Conservation (phyloP, 73 alveolate genomes). For the Paramecium pentaurelia region DNA sequence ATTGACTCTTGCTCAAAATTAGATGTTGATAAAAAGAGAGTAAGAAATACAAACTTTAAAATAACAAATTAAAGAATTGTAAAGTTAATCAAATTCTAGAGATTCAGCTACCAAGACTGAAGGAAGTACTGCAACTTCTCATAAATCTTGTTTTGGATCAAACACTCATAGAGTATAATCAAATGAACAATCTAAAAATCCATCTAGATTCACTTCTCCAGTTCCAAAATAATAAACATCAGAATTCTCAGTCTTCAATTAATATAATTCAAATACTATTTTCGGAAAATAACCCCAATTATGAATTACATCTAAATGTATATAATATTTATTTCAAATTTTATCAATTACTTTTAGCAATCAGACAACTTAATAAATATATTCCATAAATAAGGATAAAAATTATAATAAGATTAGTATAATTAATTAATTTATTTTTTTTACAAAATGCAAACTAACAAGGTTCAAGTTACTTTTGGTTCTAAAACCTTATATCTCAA, state of each 20-base stretch:
- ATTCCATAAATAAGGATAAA: neutral
- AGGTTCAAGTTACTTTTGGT: neutral
- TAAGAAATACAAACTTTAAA: neutral
- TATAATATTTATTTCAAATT: neutral
- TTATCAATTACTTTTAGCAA: neutral
- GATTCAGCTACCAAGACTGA: constrained; percentile 11
- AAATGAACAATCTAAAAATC: constrained; percentile 13
- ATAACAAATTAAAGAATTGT: neutral
- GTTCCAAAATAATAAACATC: constrained; percentile 26
- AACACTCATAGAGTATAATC: neutral
- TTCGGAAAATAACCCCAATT: neutral
- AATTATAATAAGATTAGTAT: neutral
- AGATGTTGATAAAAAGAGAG: neutral
- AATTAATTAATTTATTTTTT: neutral
- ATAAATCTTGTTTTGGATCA: neutral
- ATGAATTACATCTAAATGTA: neutral
- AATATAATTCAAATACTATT: neutral
- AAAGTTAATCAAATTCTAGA: neutral
- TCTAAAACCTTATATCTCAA: neutral
- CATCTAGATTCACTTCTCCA: constrained; percentile 47
- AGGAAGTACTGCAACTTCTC: neutral
- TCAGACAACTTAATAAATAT: neutral
- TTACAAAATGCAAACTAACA: neutral
- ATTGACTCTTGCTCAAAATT: neutral
- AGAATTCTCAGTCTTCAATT: neutral